phyloP scores from a whole-genome alignment of 495 filamentous ascomycete species.

The Daldinia childiae region DNA sequence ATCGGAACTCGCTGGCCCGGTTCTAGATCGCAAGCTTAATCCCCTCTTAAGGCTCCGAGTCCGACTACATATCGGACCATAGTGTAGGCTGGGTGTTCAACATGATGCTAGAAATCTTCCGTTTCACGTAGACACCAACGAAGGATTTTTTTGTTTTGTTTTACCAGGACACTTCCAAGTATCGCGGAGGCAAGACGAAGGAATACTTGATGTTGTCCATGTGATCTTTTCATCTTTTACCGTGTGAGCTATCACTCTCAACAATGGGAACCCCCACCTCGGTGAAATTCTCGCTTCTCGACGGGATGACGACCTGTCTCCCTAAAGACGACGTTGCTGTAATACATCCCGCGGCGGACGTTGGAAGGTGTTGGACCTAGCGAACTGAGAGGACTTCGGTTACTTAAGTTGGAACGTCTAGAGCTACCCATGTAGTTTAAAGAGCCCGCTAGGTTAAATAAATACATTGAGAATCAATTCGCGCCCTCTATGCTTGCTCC shows the following conservation, averaged over 20 bases:
- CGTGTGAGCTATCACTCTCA: conserved; percentile 7
- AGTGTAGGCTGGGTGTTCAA: background rate
- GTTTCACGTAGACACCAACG: conserved; percentile 4
- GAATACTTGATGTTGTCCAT: background rate
- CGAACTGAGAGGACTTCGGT: background rate
- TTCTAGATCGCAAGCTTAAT: conserved; percentile 23
- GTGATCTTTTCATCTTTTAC: background rate
- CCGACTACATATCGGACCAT: conserved; percentile 17
- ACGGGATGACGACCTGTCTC: conserved; percentile 12
- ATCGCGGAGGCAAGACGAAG: background rate
- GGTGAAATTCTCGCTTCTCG: conserved; percentile 32
- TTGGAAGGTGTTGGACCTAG: conserved; percentile 1
- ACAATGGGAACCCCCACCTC: conserved; percentile 26
- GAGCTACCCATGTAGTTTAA: conserved; percentile 23
- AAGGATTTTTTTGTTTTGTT: background rate
- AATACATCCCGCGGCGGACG: conserved; percentile 6
- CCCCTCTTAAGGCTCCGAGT: conserved; percentile 1
- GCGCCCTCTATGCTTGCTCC: conserved; percentile 9
- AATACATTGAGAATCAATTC: conserved; percentile 16
- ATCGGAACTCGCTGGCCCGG: conserved; percentile 39
- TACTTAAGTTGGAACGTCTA: conserved; percentile 25
- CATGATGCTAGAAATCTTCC: background rate
- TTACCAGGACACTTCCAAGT: background rate
- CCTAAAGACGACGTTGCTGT: background rate
- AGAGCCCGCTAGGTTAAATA: conserved; percentile 35